Evolutionary conservation across 2,329 filamentous ascomycete genomes (phyloP).

Genomic region (Aspergillus glaucus): DNA sequence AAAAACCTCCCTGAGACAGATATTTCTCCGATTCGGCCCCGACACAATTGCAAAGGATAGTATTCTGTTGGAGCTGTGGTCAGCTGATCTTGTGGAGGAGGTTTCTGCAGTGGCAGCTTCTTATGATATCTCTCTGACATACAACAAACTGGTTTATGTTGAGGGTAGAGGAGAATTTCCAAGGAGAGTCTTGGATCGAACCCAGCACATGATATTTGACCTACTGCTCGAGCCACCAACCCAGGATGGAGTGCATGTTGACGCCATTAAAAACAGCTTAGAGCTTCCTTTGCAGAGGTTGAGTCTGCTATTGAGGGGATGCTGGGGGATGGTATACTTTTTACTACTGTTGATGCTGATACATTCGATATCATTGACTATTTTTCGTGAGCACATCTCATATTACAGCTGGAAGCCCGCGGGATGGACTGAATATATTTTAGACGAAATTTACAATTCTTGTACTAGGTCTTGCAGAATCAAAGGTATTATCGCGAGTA

Average conservation of each 20-base stretch:
- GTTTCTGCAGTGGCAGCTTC: neutral
- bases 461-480: neutral
- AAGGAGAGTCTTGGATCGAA: neutral
- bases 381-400: too few species aligned
- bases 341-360: too few species aligned
- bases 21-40: too few species aligned
- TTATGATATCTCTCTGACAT: neutral
- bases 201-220: neutral
- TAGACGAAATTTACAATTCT: neutral
- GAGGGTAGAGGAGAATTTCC: neutral
- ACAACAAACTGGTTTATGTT: neutral
- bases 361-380: too few species aligned
- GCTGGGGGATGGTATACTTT: too few species aligned
- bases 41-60: too few species aligned
- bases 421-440: neutral
- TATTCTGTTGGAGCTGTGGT: too few species aligned
- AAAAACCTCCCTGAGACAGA: too few species aligned
- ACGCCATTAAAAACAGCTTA: neutral
- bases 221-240: neutral
- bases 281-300: neutral
- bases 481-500: neutral
- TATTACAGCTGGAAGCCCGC: too few species aligned
- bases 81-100: too few species aligned
- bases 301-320: neutral
- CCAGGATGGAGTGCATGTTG: neutral